These are phyloP conservation scores for Ganoderma multipileum DNA, from an alignment of 1,284 basidiomycete species.

Conservation along the genomic window DNA sequence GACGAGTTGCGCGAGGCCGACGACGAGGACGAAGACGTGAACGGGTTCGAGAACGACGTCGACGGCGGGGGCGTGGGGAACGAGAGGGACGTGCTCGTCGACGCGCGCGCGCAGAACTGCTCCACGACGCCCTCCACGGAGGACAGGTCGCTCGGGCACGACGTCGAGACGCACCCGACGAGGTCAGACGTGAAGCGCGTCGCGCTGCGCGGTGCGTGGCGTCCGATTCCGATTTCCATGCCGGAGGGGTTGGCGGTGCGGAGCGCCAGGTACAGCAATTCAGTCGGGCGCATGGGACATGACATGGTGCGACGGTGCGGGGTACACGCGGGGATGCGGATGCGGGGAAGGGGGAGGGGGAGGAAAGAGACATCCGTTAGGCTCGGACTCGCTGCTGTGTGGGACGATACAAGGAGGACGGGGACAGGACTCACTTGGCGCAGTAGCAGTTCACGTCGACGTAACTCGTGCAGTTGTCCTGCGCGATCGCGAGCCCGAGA, in stretches of 20 bases:
- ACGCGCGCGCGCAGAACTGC: slow-evolving; percentile 40
- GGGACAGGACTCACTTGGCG: slow-evolving; percentile 32
- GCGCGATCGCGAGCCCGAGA: slow-evolving; percentile 33
- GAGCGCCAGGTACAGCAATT: too few species aligned
- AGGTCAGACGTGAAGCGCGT: slow-evolving; percentile 27
- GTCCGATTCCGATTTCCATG: not conserved
- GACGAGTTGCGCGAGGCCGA: slow-evolving; percentile 1
- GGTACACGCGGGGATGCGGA: too few species aligned
- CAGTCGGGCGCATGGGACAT: too few species aligned
- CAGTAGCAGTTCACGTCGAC: slow-evolving; percentile 42
- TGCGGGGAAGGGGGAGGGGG: not conserved
- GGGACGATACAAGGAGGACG: not conserved
- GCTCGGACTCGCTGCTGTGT: not conserved
- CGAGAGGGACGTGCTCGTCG: slow-evolving; percentile 39
- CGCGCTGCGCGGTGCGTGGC: slow-evolving; percentile 22
- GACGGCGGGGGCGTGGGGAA: slow-evolving; percentile 32
- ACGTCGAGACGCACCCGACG: slow-evolving; percentile 34
- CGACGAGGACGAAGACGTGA: slow-evolving; percentile 24
- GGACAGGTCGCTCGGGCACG: slow-evolving; percentile 36
- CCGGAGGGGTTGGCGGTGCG: too few species aligned
- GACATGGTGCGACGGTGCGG: too few species aligned
- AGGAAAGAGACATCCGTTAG: not conserved
- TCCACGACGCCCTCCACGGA: slow-evolving; percentile 38
- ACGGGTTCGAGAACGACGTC: slow-evolving; percentile 30
- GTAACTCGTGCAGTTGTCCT: slow-evolving; percentile 38